These are phyloP conservation scores for Recurvomyces mirabilis DNA, from an alignment of 495 filamentous ascomycete species.

Conservation along the genomic window DNA sequence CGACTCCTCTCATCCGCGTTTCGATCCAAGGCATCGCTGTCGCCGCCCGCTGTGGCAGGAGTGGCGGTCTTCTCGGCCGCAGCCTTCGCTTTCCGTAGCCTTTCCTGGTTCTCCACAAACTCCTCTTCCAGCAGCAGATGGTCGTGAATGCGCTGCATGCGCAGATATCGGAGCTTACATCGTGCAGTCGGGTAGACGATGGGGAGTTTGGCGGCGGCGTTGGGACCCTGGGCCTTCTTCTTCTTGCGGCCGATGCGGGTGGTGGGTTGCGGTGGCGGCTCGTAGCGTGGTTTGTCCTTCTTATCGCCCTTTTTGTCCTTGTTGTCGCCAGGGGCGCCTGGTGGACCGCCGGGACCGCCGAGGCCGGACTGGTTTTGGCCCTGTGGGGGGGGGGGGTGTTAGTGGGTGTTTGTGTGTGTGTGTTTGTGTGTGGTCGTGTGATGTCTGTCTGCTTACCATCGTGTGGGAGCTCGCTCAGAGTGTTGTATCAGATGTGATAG, in stretches of 20 bases:
- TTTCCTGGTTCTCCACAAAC: slow-evolving; percentile 98
- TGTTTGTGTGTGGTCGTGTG: not conserved
- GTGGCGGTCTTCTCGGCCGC: slow-evolving; percentile 46
- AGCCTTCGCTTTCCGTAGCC: slow-evolving; percentile 79
- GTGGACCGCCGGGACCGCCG: slow-evolving; percentile 19
- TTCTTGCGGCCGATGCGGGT: slow-evolving; percentile 98
- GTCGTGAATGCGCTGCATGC: slow-evolving; percentile 97
- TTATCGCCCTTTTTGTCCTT: slow-evolving; percentile 32
- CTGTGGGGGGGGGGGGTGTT: slow-evolving; percentile 8
- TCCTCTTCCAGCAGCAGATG: slow-evolving; percentile 95
- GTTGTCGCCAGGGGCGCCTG: slow-evolving; percentile 17
- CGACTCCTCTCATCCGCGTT: slow-evolving; percentile 92
- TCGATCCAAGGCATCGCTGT: slow-evolving; percentile 58
- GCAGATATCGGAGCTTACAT: slow-evolving; percentile 92
- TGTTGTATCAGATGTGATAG: too few relatives aligned
- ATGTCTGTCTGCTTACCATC: slow-evolving; percentile 4
- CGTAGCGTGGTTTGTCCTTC: slow-evolving; percentile 99
- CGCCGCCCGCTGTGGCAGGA: slow-evolving; percentile 41
- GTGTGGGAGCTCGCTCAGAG: too few relatives aligned
- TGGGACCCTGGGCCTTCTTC: slow-evolving; percentile 82
- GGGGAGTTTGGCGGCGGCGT: slow-evolving; percentile 87
- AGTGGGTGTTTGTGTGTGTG: slow-evolving; percentile 1
- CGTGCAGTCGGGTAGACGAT: slow-evolving; percentile 87
- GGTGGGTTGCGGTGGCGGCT: slow-evolving; percentile 91
- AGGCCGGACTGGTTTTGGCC: slow-evolving; percentile 22